These are phyloP conservation scores for Pythium sp. DNA, from an alignment of 352 stramenopile species.

Conservation along the genomic window DNA sequence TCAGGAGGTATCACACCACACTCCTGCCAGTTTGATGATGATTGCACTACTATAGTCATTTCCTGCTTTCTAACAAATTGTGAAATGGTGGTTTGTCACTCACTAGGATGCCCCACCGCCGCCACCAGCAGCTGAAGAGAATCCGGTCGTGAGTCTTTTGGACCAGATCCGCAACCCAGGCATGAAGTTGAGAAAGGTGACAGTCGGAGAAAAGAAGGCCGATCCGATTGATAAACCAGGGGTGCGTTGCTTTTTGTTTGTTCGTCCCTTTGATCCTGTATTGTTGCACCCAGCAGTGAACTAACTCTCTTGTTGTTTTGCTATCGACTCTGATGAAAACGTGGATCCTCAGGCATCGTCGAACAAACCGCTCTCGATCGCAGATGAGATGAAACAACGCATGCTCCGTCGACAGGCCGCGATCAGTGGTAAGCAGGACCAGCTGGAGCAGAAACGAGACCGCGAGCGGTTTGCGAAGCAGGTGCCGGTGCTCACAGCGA, in stretches of 20 bases:
- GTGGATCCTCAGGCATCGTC: conserved; percentile 8
- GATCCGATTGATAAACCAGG: conserved; percentile 31
- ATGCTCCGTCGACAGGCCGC: conserved; percentile 73
- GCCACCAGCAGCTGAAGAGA: conserved; percentile 25
- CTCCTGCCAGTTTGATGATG: not conserved
- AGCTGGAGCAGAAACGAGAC: conserved; percentile 76
- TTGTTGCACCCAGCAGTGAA: not conserved
- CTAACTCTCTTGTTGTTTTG: not conserved
- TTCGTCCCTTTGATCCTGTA: not conserved
- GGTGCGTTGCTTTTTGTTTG: conserved; percentile 17
- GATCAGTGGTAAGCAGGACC: conserved; percentile 82
- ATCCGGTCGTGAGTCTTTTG: conserved; percentile 41
- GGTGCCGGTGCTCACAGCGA: conserved; percentile 72
- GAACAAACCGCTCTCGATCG: conserved; percentile 64
- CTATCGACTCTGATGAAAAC: not conserved
- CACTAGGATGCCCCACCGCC: conserved; percentile 30
- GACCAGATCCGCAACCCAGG: conserved; percentile 63
- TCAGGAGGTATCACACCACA: conserved; percentile 26
- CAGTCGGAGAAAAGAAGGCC: conserved; percentile 26
- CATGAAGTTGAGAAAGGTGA: conserved; percentile 54
- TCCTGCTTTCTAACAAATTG: not conserved
- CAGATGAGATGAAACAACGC: conserved; percentile 80
- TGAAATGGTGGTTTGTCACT: not conserved
- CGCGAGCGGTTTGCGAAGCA: conserved; percentile 68
- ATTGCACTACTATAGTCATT: not conserved